Percentiles rank a stretch among this genome's conserved stretches.
phyloP scores from a whole-genome alignment of 2,329 filamentous ascomycete species.

The Cordyceps pruinosa region DNA sequence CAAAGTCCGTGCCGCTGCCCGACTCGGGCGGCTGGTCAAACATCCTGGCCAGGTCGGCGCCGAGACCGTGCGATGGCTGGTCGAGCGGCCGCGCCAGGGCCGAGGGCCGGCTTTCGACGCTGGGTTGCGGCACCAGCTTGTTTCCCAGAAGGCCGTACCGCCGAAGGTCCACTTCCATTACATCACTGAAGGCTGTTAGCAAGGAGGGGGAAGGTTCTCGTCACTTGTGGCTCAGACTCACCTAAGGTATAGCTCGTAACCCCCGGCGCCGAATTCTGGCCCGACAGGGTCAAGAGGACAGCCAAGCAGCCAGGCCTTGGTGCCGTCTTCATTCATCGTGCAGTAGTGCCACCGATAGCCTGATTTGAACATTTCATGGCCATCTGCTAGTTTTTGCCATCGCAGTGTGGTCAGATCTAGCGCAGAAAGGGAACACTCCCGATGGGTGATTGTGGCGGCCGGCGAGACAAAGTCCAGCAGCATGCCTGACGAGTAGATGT shows the following conservation, averaged over 20 bases:
- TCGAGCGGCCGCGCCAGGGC: conserved; percentile 41
- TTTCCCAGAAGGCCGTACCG: conserved; percentile 88
- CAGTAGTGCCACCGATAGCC: conserved; percentile 99
- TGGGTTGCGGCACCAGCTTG: conserved; percentile 52
- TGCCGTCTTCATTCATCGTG: conserved; percentile 89
- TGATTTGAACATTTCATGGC: conserved; percentile 82
- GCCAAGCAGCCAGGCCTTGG: conserved; percentile 94
- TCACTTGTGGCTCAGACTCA: conserved; percentile 17
- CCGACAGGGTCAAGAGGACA: conserved; percentile 68
- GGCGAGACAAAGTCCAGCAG: conserved; percentile 93
- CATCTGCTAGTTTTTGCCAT: conserved; percentile 93
- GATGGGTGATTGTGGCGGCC: conserved; percentile 74
- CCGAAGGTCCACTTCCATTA: conserved; percentile 87
- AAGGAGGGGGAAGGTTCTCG: neutral
- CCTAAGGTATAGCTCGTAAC: conserved; percentile 82
- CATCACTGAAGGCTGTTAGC: conserved; percentile 51
- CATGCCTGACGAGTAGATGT: conserved; percentile 87
- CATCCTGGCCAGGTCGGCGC: conserved; percentile 74
- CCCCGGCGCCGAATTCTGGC: conserved; percentile 59
- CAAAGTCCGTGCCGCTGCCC: conserved; percentile 83
- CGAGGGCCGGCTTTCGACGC: conserved; percentile 42
- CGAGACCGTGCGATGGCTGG: conserved; percentile 61
- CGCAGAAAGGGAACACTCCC: conserved; percentile 85
- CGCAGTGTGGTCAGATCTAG: conserved; percentile 79
- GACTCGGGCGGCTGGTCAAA: conserved; percentile 82